Base-by-base conservation (phyloP, 2,329 filamentous ascomycete species). In the Fusarium setosum region DNA sequence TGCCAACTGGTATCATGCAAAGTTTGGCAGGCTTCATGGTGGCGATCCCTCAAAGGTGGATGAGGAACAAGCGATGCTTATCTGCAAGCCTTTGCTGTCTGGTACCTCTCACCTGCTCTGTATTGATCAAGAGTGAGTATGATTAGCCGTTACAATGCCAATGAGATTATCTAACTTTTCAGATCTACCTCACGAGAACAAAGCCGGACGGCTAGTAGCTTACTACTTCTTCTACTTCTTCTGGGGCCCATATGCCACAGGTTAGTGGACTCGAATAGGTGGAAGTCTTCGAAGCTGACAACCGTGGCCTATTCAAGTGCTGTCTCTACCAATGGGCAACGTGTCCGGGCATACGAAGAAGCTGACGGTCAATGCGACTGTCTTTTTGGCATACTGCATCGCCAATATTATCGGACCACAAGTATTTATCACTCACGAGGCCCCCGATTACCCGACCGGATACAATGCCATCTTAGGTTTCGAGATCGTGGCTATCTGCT, bases 341-440 rank as follows among this genome's bases (percentile, higher is more conserved):
- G 70, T 67, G 1, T 58, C 62, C 0, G 71, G 68, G 1, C 71
- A 73, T 41, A 64, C 61, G 23, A 74, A 72, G 12, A 74, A 67
- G 18, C 77, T 80, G 4, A 80, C 81, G 0, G 74, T 76, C 5
- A 80, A 80, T 3, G 81, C 79, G 1, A 73, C 82, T 34, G 79
- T 83, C 9, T 83, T 82, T 63, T 58, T 82, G 2, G 79, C 76
- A 6, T 81, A 81, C 59, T 82, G 79, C 40, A 68, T 76, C 3
- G 82, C 81, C n/a, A 84, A 83, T 54, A 78, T 84, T 51, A 79
- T 56, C n/a, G 50, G 50, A 1, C 44, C 51, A 2, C 51, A 59
- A 23, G 23, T 59, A 4, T 56, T 82, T 51, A 80, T 81, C 2
- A 81, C 81, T 1, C 79, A 82, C 53, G 82, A 84, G 63, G 75